A percentile compares a stretch with the other conserved stretches of the same genome.
Conservation (phyloP, 1,284 basidiomycete species). For the Ganoderma leucocontextum region DNA sequence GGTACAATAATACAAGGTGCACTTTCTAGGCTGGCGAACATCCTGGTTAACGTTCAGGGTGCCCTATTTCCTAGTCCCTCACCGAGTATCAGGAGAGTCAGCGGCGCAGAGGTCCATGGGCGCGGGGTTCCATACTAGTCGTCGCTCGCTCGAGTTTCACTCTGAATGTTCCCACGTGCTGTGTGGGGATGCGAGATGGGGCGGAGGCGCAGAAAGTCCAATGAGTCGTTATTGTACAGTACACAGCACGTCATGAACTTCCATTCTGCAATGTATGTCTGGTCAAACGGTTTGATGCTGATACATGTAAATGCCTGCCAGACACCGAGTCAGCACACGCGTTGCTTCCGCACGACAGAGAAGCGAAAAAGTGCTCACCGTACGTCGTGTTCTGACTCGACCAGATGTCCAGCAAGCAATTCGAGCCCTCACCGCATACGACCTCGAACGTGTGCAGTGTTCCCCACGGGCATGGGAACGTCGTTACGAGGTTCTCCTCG, state of each 20-base stretch:
- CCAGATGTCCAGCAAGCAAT: slow-evolving; percentile 38
- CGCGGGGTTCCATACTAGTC: background rate
- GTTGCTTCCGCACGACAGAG: background rate
- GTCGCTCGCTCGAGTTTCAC: background rate
- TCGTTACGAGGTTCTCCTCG: slow-evolving; percentile 31
- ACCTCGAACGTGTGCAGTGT: slow-evolving; percentile 35
- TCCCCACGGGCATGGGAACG: slow-evolving; percentile 37
- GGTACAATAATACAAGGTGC: background rate
- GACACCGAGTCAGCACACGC: slow-evolving; percentile 1
- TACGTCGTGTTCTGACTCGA: slow-evolving; percentile 38
- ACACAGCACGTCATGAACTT: slow-evolving; percentile 2
- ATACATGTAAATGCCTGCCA: slow-evolving; percentile 37
- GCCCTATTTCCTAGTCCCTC: background rate
- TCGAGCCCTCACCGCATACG: slow-evolving; percentile 29
- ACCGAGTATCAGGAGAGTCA: background rate
- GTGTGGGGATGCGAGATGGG: background rate
- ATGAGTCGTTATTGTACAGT: background rate
- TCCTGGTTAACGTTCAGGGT: background rate
- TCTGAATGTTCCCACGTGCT: background rate
- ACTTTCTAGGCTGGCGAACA: background rate
- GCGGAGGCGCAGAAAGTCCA: slow-evolving; percentile 4
- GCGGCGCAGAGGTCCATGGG: background rate
- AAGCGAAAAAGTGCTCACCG: slow-evolving; percentile 25
- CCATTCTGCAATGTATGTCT: background rate
- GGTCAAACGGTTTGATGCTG: slow-evolving; percentile 37